phyloP scores from a whole-genome alignment of 306 rosid genomes.

The Hippophae gyantsensis region DNA sequence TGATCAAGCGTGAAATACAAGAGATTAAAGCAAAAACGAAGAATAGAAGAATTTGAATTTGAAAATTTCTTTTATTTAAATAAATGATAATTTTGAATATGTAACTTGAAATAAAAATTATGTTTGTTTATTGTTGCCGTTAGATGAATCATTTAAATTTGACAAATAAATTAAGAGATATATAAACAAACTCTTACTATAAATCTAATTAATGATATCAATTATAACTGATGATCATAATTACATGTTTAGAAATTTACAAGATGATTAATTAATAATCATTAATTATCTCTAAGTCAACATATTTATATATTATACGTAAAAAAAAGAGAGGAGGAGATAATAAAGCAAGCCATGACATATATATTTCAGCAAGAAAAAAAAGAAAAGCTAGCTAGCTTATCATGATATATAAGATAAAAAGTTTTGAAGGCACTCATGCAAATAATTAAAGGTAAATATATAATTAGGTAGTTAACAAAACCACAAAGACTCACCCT shows the following conservation, averaged over 20 bases:
- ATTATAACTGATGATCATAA: slow-evolving; percentile 11
- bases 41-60: neutral
- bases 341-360: slow-evolving; percentile 43
- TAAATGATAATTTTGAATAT: too few species aligned
- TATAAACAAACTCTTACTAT: neutral
- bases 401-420: neutral
- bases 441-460: neutral
- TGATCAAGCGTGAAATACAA: too few species aligned
- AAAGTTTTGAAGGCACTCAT: slow-evolving; percentile 10
- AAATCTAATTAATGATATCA: neutral
- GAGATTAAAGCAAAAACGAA: neutral
- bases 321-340: slow-evolving; percentile 5
- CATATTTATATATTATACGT: slow-evolving; percentile 17
- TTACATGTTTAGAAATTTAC: slow-evolving; percentile 40
- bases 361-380: slow-evolving; percentile 10
- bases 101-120: too few species aligned
- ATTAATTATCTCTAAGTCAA: slow-evolving; percentile 25
- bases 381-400: neutral
- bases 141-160: too few species aligned
- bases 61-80: too few species aligned
- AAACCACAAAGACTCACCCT: slow-evolving; percentile 70
- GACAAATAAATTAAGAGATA: neutral
- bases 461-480: slow-evolving; percentile 26
- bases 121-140: too few species aligned
- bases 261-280: slow-evolving; percentile 24